Evolutionary conservation across 441 rosid species (phyloP).

Genomic region (Capsella rubella): DNA sequence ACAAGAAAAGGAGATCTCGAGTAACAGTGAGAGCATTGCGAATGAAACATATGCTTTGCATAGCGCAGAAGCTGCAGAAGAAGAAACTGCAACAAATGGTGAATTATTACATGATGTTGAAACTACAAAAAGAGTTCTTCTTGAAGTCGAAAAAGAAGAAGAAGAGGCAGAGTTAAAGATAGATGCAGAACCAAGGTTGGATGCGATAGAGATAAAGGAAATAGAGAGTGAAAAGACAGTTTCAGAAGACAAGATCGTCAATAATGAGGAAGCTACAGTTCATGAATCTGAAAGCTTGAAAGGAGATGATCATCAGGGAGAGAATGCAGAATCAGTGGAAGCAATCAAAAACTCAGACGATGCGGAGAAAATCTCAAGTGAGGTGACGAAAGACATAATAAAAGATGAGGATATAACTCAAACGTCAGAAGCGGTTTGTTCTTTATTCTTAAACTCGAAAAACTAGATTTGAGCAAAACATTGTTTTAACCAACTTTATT

Average conservation of each 20-base stretch:
- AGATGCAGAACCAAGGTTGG: background rate
- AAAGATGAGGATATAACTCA: conserved; percentile 38
- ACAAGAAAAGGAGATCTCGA: background rate
- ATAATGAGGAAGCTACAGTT: conserved; percentile 36
- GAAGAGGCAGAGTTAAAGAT: background rate
- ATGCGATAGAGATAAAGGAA: conserved; percentile 2
- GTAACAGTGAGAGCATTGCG: conserved; percentile 9
- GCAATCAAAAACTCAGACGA: conserved; percentile 1
- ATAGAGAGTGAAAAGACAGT: background rate
- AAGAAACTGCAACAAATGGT: conserved; percentile 18
- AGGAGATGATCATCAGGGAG: conserved; percentile 4
- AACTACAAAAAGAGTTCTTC: conserved; percentile 23
- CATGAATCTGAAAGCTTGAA: conserved; percentile 29
- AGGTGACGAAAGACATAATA: conserved; percentile 12
- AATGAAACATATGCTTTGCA: conserved; percentile 10
- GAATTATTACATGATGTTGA: conserved; percentile 36
- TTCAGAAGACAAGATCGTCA: background rate
- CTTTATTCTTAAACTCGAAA: conserved; percentile 18
- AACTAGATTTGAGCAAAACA: conserved; percentile 5
- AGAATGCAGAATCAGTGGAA: conserved; percentile 28
- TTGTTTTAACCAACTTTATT: background rate
- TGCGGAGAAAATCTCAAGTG: conserved; percentile 29
- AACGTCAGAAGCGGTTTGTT: conserved; percentile 38
- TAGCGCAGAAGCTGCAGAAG: conserved; percentile 11
- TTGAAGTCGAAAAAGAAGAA: conserved; percentile 19